Percentiles rank a stretch among this genome's conserved stretches.
phyloP scores from a whole-genome alignment of 805 yeast genomes.

The Kazachstania kunashirensis region DNA sequence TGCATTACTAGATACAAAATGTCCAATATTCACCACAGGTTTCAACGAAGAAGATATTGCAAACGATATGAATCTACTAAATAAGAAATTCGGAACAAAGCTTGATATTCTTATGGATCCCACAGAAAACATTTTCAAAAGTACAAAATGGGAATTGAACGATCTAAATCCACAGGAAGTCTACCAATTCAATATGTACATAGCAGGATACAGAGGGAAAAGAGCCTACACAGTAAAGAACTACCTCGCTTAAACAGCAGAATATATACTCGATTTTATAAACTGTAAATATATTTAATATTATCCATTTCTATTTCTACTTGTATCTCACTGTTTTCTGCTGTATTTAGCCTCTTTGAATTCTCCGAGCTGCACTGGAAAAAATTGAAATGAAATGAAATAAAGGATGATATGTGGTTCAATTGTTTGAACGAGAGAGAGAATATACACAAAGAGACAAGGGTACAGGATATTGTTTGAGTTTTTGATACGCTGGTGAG shows the following conservation, averaged over 20 bases:
- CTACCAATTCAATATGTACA: conserved; percentile 80
- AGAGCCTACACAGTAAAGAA: conserved; percentile 74
- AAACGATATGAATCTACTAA: conserved; percentile 66
- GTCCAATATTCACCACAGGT: conserved; percentile 85
- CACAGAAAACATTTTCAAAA: conserved; percentile 61
- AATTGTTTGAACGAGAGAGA: no score
- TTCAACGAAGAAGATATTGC: conserved; percentile 65
- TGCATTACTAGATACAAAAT: conserved; percentile 84
- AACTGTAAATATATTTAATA: conserved; percentile 6
- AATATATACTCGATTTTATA: no score
- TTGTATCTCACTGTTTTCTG: no score
- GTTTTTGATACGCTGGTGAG: no score
- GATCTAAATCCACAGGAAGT: conserved; percentile 89
- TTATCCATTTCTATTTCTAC: no score
- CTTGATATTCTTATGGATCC: conserved; percentile 74
- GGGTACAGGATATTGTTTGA: no score
- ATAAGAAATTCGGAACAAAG: conserved; percentile 56
- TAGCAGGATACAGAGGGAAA: conserved; percentile 92
- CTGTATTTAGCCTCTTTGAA: no score
- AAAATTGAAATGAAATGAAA: no score
- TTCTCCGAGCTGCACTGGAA: no score
- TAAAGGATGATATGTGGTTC: no score
- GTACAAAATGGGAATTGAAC: conserved; percentile 91
- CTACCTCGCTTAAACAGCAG: no score
- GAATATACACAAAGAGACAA: no score